Conservation (phyloP, 169 alveolate genomes). For the Hammondia hammondi region DNA sequence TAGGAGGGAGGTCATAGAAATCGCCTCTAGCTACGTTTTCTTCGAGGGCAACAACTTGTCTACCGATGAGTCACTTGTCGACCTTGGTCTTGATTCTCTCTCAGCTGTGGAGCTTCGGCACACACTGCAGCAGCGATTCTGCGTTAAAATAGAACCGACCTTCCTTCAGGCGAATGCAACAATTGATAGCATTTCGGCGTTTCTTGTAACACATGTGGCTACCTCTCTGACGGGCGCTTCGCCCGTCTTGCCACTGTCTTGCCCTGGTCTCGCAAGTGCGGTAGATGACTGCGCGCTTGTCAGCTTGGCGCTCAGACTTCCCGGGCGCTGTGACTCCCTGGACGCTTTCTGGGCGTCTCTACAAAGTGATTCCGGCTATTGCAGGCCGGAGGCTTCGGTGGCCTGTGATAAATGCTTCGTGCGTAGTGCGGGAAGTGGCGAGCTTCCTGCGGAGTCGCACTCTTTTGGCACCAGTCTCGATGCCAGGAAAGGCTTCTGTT, state of each 20-base stretch:
- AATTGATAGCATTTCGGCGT: background rate
- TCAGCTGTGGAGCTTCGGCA: constrained; percentile 77
- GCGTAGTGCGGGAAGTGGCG: too few relatives aligned
- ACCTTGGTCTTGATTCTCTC: constrained; percentile 77
- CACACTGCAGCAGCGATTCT: constrained; percentile 63
- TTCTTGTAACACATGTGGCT: background rate
- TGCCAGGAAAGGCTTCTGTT: background rate
- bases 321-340: constrained; percentile 54
- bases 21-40: background rate
- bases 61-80: background rate
- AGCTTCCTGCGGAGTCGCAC: too few relatives aligned
- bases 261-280: background rate
- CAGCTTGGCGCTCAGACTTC: constrained; percentile 60
- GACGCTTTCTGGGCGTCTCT: constrained; percentile 60
- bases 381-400: background rate
- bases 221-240: background rate
- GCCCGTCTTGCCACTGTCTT: background rate
- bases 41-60: background rate
- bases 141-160: constrained; percentile 70
- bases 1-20: background rate
- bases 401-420: background rate
- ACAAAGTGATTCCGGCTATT: constrained; percentile 44
- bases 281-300: constrained; percentile 49
- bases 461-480: too few relatives aligned
- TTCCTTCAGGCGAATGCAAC: constrained; percentile 73